These are phyloP conservation scores for Xylariaceae sp. DNA, from an alignment of 2,329 filamentous ascomycete genomes.

Conservation along the genomic window DNA sequence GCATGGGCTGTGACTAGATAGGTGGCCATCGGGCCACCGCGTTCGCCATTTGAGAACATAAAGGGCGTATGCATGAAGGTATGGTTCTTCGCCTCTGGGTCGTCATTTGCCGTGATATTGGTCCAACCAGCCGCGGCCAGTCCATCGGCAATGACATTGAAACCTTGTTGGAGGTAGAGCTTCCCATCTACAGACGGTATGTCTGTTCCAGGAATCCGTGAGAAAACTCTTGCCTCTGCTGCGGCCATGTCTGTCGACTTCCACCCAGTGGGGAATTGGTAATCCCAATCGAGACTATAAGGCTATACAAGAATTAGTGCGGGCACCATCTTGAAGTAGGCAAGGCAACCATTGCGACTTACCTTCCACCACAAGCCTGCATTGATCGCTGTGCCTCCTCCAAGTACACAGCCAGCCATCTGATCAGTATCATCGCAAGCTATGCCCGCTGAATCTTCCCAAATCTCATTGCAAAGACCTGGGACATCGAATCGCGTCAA, in stretches of 20 bases:
- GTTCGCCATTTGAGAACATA: conserved; percentile 64
- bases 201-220: conserved; percentile 66
- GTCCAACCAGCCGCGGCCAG: conserved; percentile 60
- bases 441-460: conserved; percentile 58
- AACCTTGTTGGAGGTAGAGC: conserved; percentile 64
- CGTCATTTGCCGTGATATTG: conserved; percentile 55
- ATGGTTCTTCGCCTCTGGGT: conserved; percentile 61
- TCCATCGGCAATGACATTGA: conserved; percentile 57
- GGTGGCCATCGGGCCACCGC: conserved; percentile 66
- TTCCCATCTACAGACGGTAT: conserved; percentile 62
- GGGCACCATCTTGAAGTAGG: too few species aligned
- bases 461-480: conserved; percentile 68
- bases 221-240: conserved; percentile 60
- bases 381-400: conserved; percentile 64
- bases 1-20: conserved; percentile 61
- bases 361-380: conserved; percentile 65
- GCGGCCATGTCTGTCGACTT: conserved; percentile 57
- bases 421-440: conserved; percentile 67
- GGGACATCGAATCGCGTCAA: conserved; percentile 69
- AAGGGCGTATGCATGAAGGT: conserved; percentile 62
- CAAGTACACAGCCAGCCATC: conserved; percentile 69
- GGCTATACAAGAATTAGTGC: conserved; percentile 39
- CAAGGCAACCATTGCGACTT: conserved; percentile 6
- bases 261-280: conserved; percentile 70
- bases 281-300: conserved; percentile 63